Evolutionary conservation across 1,139 yeast genomes (phyloP).

Genomic region (Scheffersomyces quercinus): DNA sequence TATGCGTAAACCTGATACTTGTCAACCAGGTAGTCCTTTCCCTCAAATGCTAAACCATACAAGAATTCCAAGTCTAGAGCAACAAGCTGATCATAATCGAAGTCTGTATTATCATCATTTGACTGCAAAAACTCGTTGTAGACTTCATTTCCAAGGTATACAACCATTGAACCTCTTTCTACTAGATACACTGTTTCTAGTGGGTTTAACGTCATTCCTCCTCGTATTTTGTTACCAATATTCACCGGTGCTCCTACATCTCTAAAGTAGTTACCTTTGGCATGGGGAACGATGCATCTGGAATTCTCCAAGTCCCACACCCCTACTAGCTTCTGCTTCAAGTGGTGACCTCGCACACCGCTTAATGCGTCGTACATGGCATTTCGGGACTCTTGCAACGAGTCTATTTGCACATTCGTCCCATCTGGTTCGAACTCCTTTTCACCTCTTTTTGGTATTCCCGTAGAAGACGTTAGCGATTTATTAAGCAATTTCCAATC

Average conservation of each 20-base stretch:
- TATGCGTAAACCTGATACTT: constrained; percentile 70
- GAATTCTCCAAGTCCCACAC: constrained; percentile 46
- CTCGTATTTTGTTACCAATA: constrained; percentile 16
- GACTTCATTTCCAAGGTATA: constrained; percentile 35
- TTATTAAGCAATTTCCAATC: constrained; percentile 61
- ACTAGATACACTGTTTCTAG: constrained; percentile 76
- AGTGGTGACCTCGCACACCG: constrained; percentile 59
- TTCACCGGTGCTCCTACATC: constrained; percentile 62
- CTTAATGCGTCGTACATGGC: constrained; percentile 74
- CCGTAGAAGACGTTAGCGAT: constrained; percentile 3
- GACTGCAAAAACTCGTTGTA: constrained; percentile 11
- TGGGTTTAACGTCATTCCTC: constrained; percentile 50
- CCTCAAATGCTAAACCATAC: constrained; percentile 52
- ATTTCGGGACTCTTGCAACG: constrained; percentile 55
- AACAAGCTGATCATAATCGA: constrained; percentile 25
- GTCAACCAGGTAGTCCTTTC: constrained; percentile 40
- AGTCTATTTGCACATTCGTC: constrained; percentile 55
- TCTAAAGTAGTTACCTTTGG: constrained; percentile 73
- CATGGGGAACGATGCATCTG: constrained; percentile 51
- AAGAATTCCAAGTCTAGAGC: constrained; percentile 66
- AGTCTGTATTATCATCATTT: constrained; percentile 9
- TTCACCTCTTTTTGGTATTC: constrained; percentile 57
- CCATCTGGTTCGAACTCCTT: constrained; percentile 90
- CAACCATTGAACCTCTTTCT: constrained; percentile 78
- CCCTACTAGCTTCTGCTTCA: constrained; percentile 46